Evolutionary conservation across 2,329 filamentous ascomycete species (phyloP).

Genomic region (Sporothrix dimorphospora): DNA sequence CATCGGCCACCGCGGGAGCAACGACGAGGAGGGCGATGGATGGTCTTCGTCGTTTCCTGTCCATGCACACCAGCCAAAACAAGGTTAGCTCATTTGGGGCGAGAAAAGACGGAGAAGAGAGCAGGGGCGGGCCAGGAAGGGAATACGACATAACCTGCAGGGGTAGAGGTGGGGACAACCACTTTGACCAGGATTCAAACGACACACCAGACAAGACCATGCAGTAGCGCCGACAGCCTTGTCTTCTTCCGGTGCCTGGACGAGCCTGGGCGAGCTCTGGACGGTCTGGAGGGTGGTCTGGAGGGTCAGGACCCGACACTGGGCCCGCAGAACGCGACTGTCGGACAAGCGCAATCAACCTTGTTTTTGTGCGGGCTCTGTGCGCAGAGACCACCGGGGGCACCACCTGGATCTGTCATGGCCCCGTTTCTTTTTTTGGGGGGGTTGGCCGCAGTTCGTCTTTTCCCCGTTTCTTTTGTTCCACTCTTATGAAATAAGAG

Average conservation of each 20-base stretch:
- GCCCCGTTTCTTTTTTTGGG: background rate
- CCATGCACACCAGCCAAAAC: background rate
- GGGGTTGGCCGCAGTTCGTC: background rate
- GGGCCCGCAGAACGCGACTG: constrained; percentile 17
- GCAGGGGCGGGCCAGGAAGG: background rate
- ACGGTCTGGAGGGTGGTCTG: too few relatives aligned
- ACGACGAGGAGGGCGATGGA: too few relatives aligned
- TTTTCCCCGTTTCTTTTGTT: background rate
- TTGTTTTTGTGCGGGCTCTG: background rate
- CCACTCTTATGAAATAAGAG: background rate
- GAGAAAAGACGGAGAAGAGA: background rate
- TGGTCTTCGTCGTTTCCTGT: background rate
- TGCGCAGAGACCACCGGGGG: background rate
- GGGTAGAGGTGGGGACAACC: background rate
- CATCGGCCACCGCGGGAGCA: too few relatives aligned
- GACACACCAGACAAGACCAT: constrained; percentile 8
- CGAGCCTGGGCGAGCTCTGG: too few relatives aligned
- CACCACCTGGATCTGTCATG: constrained; percentile 2
- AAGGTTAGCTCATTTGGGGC: background rate
- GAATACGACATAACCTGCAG: background rate
- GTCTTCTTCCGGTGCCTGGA: background rate
- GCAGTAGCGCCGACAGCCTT: constrained; percentile 20
- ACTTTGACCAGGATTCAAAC: background rate
- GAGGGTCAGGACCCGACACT: too few relatives aligned
- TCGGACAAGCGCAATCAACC: constrained; percentile 8